phyloP scores from a whole-genome alignment of 176 grass and related monocot genomes.

The Bothriochloa decipiens region DNA sequence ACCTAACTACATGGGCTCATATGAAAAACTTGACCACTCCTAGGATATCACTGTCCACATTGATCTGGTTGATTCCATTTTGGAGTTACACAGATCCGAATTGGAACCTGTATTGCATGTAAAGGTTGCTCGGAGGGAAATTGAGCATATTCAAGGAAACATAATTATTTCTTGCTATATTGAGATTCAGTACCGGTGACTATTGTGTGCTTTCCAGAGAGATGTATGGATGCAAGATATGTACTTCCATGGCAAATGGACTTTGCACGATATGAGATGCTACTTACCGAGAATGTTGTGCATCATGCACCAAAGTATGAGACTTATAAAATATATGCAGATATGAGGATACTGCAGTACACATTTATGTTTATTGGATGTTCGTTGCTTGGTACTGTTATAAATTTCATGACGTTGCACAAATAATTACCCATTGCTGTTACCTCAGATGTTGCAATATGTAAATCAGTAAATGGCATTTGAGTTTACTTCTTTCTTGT shows the following conservation, averaged over 20 bases:
- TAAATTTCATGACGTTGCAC: not conserved
- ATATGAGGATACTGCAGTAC: not conserved
- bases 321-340: slow-evolving; percentile 6
- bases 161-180: not conserved
- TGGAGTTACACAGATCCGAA: not conserved
- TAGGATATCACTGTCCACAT: not conserved
- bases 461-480: not conserved
- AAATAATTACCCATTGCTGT: not conserved
- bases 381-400: not conserved
- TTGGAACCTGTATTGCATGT: not conserved
- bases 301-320: not conserved
- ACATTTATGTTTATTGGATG: not conserved
- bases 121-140: slow-evolving; percentile 6
- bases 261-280: not conserved
- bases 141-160: not conserved
- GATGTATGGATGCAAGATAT: slow-evolving; percentile 9
- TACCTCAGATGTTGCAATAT: not conserved
- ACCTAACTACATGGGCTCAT: not conserved
- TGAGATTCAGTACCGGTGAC: not conserved
- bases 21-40: slow-evolving; percentile 2
- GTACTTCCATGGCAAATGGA: not conserved
- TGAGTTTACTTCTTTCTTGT: not conserved
- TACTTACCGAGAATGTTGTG: not conserved
- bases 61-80: slow-evolving; percentile 11
- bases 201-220: not conserved